Evolutionary conservation across 495 filamentous ascomycete species (phyloP), one percentile per base, ranked within the genome.

Genomic region (Paragyromitra xinjiangensis): DNA sequence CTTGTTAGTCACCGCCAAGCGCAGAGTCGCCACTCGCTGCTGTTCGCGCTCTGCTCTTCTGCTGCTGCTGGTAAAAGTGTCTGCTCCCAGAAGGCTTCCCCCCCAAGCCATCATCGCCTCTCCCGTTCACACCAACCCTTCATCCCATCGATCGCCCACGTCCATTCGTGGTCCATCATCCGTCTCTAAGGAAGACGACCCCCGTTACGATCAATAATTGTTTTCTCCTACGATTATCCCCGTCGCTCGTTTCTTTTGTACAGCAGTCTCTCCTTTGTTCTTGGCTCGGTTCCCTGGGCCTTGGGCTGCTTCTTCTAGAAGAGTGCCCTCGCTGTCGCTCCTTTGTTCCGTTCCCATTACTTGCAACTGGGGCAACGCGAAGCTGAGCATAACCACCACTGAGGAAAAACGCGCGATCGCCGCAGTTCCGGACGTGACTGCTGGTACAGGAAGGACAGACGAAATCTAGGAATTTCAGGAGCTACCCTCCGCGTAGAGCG

Each of bases 241-340:
- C 26, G 71, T 73, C 74, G 44, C 42, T 73, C 69, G 19, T 76
- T 72, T 40, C 50, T 40, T 77, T 69, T 64, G 59, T 24, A 51
- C 63, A 65, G 61, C 61, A 73, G 74, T 61, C 74, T 72, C 68
- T 65, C 69, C 69, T 73, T 77, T 77, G 69, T 77, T 64, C 73
- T 64, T 58, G 71, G 71, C 51, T 73, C 26, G 63, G 71, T 64
- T 73, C 50, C 14, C 26, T 73, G 70, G 29, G 70, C 56, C 53
- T 44, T 64, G 55, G 73, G 37, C 67, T 62, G 50, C 67, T 73
- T 72, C 62, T 42, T 29, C 7, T 45, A 45, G 34, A 51, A 39
- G 48, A 71, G 71, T 48, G 74, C 53, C 73, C 63, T 73, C 42
- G 50, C 74, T 37, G 64, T 61, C 48, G 34, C 59, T 76, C 45